These are phyloP conservation scores for Arabidopsis thaliana DNA, from an alignment of 345 rosid genomes.

Conservation along the genomic window DNA sequence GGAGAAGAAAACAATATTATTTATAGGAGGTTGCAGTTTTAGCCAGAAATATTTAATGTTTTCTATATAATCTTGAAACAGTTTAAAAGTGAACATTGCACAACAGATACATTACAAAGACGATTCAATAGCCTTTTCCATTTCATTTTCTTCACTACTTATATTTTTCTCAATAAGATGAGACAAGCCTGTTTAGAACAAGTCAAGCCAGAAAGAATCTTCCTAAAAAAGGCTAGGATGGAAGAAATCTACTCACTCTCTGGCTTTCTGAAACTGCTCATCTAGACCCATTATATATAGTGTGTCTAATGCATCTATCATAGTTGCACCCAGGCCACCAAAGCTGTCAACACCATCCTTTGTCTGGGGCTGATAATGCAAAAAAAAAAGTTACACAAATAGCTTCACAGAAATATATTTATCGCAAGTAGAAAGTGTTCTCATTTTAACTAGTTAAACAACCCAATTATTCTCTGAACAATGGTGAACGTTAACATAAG, in stretches of 20 bases:
- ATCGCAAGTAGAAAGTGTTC: conserved; percentile 3
- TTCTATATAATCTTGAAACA: not conserved
- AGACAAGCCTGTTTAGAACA: not conserved
- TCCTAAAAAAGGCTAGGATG: not conserved
- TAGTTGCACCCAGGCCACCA: conserved; percentile 98
- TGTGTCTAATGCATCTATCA: conserved; percentile 83
- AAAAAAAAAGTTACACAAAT: not conserved
- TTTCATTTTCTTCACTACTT: not conserved
- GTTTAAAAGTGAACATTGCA: conserved; percentile 8
- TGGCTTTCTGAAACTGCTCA: conserved; percentile 86
- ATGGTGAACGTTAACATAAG: not conserved
- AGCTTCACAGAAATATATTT: conserved; percentile 6
- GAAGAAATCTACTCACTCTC: conserved; percentile 70
- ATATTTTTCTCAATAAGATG: not conserved
- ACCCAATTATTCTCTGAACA: not conserved
- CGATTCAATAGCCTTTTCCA: conserved; percentile 5
- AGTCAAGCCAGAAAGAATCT: not conserved
- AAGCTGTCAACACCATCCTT: conserved; percentile 91
- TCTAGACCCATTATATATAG: conserved; percentile 90
- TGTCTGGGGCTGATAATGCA: conserved; percentile 71
- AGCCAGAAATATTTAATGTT: not conserved
- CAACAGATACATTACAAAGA: not conserved
- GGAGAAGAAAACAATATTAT: conserved; percentile 4
- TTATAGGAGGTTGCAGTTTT: not conserved
- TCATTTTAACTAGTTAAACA: conserved; percentile 20